A percentile compares a stretch with the other conserved stretches of the same genome.
Conservation (phyloP, 441 rosid species). For the Euphorbia schlechtendalii region DNA sequence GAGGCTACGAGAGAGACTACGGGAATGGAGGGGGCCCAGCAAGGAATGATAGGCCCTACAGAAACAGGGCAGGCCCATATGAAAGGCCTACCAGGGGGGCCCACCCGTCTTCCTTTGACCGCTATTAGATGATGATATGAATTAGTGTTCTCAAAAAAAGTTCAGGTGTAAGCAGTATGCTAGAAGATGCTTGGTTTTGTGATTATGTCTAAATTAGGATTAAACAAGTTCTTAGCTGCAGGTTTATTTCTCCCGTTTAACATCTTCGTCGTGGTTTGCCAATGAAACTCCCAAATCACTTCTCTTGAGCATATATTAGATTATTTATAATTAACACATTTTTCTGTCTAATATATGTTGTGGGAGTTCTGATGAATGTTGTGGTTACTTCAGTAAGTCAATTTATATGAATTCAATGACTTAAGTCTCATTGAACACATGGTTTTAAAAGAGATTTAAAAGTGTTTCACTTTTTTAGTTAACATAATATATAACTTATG, state of each 20-base stretch:
- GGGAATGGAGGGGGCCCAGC: conserved; percentile 72
- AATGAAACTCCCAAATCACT: background rate
- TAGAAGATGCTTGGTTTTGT: conserved; percentile 14
- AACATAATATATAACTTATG: too few species aligned
- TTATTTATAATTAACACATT: too few species aligned
- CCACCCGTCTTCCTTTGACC: conserved; percentile 68
- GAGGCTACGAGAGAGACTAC: conserved; percentile 73
- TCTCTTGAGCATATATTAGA: too few species aligned
- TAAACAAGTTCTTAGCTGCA: background rate
- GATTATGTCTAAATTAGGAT: conserved; percentile 19
- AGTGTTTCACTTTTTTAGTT: too few species aligned
- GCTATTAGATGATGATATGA: conserved; percentile 31
- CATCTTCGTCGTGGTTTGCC: background rate
- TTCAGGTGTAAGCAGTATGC: conserved; percentile 8
- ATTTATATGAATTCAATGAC: too few species aligned
- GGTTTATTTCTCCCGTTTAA: background rate
- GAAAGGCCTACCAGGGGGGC: conserved; percentile 77
- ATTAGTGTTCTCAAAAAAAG: background rate
- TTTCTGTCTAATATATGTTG: too few species aligned
- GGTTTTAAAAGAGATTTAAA: too few species aligned
- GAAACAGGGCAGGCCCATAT: conserved; percentile 66
- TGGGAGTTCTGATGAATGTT: too few species aligned
- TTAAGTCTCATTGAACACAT: too few species aligned
- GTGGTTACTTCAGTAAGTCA: too few species aligned
- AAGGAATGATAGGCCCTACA: conserved; percentile 58